Percentiles rank a stretch among this genome's conserved stretches.
These are phyloP conservation scores for Leccinum pachyderme DNA, from an alignment of 1,284 basidiomycete genomes.

Conservation along the genomic window DNA sequence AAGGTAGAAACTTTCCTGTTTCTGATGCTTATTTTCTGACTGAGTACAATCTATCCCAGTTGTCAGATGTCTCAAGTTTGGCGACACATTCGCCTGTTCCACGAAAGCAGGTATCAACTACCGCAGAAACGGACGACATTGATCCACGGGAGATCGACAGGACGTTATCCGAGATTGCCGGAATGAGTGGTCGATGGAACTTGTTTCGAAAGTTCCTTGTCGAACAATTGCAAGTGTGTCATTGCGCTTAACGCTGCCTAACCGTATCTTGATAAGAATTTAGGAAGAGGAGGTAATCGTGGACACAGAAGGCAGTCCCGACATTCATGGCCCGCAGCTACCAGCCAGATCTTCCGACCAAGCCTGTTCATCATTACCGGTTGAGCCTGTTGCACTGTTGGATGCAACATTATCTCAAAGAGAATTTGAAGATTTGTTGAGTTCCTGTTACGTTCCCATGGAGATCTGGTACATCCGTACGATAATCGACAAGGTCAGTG, in stretches of 20 bases:
- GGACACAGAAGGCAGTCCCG: slow-evolving; percentile 1
- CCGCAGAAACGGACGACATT: slow-evolving; percentile 59
- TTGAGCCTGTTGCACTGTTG: slow-evolving; percentile 21
- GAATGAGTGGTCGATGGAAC: slow-evolving; percentile 90
- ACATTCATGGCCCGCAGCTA: slow-evolving; percentile 1
- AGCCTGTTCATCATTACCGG: not conserved
- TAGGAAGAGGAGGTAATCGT: slow-evolving; percentile 22
- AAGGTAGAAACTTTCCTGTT: slow-evolving; percentile 48
- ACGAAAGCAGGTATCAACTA: slow-evolving; percentile 40
- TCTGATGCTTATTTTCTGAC: slow-evolving; percentile 1
- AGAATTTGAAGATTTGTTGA: slow-evolving; percentile 69
- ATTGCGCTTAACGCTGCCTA: not conserved
- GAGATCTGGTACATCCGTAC: slow-evolving; percentile 92
- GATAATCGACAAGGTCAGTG: slow-evolving; percentile 75
- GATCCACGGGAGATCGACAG: slow-evolving; percentile 92
- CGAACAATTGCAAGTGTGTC: slow-evolving; percentile 60
- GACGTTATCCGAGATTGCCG: slow-evolving; percentile 81
- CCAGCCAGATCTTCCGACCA: not conserved
- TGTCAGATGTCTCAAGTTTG: slow-evolving; percentile 46
- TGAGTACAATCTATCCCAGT: slow-evolving; percentile 33
- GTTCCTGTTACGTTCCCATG: slow-evolving; percentile 81
- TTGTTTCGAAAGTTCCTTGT: slow-evolving; percentile 87
- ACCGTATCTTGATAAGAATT: slow-evolving; percentile 5
- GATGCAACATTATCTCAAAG: slow-evolving; percentile 56
- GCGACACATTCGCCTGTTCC: slow-evolving; percentile 35